Base-by-base conservation (phyloP, 1,284 basidiomycete genomes). In the Kwoniella shivajii region DNA sequence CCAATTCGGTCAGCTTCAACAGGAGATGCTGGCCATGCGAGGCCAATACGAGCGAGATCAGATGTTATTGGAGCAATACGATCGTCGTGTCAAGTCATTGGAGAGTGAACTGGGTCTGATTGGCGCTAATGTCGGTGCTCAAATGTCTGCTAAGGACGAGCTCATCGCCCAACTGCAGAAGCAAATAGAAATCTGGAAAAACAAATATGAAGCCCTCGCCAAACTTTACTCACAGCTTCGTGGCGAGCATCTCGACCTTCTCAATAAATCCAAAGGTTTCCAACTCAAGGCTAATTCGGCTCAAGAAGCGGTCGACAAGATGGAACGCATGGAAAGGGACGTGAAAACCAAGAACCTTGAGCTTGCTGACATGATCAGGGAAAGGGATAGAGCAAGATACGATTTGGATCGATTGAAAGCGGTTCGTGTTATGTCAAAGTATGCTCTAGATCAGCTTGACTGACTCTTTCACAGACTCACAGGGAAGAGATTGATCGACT, bases 281-380 rank as follows among this genome's bases (percentile, higher is more conserved):
- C 94, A 99, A 76, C 85, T 99, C 69, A 98, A 97, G 79, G 96
- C 96, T 20, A 96, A 94, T 75, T 97, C 93, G 52, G 94, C 96
- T 0, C 95, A 98, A 76, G 96, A 99, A 79, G 92, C 95, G n/a
- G 89, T 99, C 50, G 95, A 99, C 78, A 88, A 88, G 71, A 98
- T 99, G 93, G 96, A 99, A 78, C 84, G 94, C 59, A 99, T 99
- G 94, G 96, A 99, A 76, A 83, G 94, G 34, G 96, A 99, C 75
- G 83, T 98, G 69, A 99, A 99, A 81, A 84, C 92, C 38, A 99
- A 99, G 85, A 99, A 98, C 74, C 80, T 99, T 55, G 96, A 99
- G 77, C 82, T 99, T 31, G 95, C 95, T 27, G 96, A 99, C 74
- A 99, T 99, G 96, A 90, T 99, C 67, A 86, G 95, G 51, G 96